A percentile compares a stretch with the other conserved stretches of the same genome.
phyloP scores from a whole-genome alignment of 2,329 filamentous ascomycete genomes.

The Colletotrichum camelliae region DNA sequence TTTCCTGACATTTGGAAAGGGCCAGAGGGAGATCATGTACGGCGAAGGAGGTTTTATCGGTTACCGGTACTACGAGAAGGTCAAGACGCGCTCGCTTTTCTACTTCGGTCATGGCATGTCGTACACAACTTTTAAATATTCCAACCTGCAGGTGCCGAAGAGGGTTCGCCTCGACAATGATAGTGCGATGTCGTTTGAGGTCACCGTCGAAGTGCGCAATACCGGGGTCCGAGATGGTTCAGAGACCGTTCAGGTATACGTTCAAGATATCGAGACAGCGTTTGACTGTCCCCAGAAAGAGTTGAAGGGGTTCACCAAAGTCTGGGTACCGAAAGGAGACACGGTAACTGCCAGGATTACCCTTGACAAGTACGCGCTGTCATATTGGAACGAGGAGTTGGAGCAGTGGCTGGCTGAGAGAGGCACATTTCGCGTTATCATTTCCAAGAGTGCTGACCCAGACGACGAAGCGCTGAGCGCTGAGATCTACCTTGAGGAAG shows the following conservation, averaged over 20 bases:
- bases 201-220: background rate
- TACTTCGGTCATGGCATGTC: slow-evolving; percentile 72
- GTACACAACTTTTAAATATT: slow-evolving; percentile 65
- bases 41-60: slow-evolving; percentile 77
- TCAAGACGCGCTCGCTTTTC: slow-evolving; percentile 56
- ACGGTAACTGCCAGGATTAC: background rate
- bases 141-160: slow-evolving; percentile 29
- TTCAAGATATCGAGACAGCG: slow-evolving; percentile 45
- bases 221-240: background rate
- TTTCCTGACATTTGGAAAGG: slow-evolving; percentile 71
- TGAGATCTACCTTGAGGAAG: background rate
- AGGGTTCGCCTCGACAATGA: slow-evolving; percentile 13
- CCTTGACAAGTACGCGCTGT: background rate
- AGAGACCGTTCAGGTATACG: slow-evolving; percentile 34
- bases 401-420: background rate
- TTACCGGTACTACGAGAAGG: slow-evolving; percentile 70
- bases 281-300: slow-evolving; percentile 48
- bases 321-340: slow-evolving; percentile 54
- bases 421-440: background rate
- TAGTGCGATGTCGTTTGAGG: background rate
- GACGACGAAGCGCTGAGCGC: background rate
- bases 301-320: slow-evolving; percentile 58
- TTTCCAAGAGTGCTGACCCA: background rate
- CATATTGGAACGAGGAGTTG: background rate
- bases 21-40: slow-evolving; percentile 66